Evolutionary conservation across 345 rosid species (phyloP), one percentile per base, ranked within the genome.

Genomic region (Pelargonium nanum): DNA sequence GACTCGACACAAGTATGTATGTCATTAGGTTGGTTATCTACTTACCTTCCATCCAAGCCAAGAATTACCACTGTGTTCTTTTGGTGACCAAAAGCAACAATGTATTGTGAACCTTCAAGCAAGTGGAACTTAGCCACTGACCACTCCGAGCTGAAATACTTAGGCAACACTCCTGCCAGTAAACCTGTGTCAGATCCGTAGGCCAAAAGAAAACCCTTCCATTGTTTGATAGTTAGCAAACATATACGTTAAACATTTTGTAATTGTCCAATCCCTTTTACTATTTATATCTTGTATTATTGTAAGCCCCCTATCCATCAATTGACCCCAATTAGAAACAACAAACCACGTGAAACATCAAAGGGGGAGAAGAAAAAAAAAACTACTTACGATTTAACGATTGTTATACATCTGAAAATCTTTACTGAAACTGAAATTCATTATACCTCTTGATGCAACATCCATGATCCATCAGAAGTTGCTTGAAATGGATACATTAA

Each of bases 61-160:
- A 89, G 84, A 68, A 93, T 85, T 48, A 90, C 81, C 24, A 89
- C 84, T 0, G 96, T 93, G 68, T 93, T 90, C 80, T 84, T 87
- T 63, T 80, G 82, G 61, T 89, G 97, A 30, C 99, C 96, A 69
- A 93, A 93, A 45, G 96, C 97, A 62, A 88, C 97, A 63, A 83
- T 70, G 75, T 84, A 86, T 12, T 81, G 85, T 58, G 84, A 87
- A 56, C 96, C 98, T 75, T 91, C 98, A 19, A 77, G 80, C 70
- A 91, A 78, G 56, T 82, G 86, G 74, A 86, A 91, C 76, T 88
- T 89, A 58, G 96, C 98, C 68, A 91, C 92, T 8, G 98, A 91
- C 98, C 98, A 91, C 68, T 91, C 92, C 0, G 98, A 91, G 79
- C 95, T 88, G 70, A 91, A 91, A 83, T 91, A 91, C 81, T 85